phyloP scores from a whole-genome alignment of 75 land plant genomes.

The Sequoiadendron giganteum region DNA sequence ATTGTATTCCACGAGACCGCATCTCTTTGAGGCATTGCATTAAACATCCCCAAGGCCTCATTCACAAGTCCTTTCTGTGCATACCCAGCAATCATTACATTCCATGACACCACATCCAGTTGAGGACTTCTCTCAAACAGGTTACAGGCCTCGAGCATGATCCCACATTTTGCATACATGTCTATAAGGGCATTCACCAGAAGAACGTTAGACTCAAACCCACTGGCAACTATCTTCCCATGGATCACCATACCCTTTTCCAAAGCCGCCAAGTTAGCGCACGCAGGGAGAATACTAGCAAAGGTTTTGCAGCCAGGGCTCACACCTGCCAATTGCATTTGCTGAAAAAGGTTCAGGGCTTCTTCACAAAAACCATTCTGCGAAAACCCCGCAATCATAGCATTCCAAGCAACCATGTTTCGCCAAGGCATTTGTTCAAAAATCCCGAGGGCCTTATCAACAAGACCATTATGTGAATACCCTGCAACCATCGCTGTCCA shows the following conservation, averaged over 20 bases:
- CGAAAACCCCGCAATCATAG: not conserved
- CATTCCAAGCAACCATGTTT: not conserved
- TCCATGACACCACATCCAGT: not conserved
- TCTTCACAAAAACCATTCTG: not conserved
- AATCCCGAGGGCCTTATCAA: conserved; percentile 7
- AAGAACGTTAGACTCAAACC: not conserved
- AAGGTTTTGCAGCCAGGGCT: not conserved
- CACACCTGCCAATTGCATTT: not conserved
- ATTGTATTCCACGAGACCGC: conserved; percentile 10
- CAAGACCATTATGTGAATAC: conserved; percentile 15
- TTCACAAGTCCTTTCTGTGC: conserved; percentile 4
- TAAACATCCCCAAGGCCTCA: not conserved
- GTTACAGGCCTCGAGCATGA: not conserved
- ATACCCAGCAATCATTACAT: conserved; percentile 8
- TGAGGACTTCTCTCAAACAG: not conserved
- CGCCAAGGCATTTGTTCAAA: not conserved
- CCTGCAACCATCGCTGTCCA: conserved; percentile 42
- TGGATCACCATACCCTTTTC: not conserved
- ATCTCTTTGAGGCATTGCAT: not conserved
- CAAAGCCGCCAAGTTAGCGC: not conserved
- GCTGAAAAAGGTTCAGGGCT: not conserved
- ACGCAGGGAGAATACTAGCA: not conserved
- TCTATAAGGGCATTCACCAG: conserved; percentile 16
- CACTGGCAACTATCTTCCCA: not conserved
- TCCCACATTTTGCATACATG: conserved; percentile 29